phyloP scores from a whole-genome alignment of 805 yeast species.

The Candida adriatica region DNA sequence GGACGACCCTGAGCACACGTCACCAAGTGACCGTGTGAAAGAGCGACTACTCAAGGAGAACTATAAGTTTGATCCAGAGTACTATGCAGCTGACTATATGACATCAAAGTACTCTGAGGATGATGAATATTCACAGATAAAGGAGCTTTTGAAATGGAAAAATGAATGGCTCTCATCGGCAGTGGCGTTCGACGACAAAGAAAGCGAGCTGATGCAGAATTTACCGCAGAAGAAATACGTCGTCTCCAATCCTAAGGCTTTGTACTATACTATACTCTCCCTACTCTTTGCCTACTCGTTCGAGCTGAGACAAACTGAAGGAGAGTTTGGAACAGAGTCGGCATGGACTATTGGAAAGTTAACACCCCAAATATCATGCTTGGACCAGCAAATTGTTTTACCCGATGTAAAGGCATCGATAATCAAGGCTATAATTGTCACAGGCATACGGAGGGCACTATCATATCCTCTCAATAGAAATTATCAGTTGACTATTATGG shows the following conservation, averaged over 20 bases:
- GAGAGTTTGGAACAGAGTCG: constrained; percentile 73
- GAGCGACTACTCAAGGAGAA: constrained; percentile 64
- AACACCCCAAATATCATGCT: constrained; percentile 65
- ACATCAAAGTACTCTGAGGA: constrained; percentile 44
- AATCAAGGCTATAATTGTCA: constrained; percentile 48
- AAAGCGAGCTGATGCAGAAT: constrained; percentile 59
- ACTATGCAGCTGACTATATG: constrained; percentile 79
- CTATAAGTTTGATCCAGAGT: constrained; percentile 79
- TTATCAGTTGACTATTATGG: constrained; percentile 48
- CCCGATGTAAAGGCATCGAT: constrained; percentile 21
- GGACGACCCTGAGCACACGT: constrained; percentile 68
- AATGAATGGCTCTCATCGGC: constrained; percentile 35
- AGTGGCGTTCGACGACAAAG: constrained; percentile 45
- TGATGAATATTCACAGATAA: constrained; percentile 41
- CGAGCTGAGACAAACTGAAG: constrained; percentile 68
- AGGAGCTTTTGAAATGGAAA: constrained; percentile 42
- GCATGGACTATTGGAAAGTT: constrained; percentile 93
- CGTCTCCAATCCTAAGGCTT: constrained; percentile 46
- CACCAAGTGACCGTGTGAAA: constrained; percentile 49
- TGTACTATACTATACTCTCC: constrained; percentile 58
- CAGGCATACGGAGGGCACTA: constrained; percentile 66
- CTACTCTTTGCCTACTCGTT: constrained; percentile 67
- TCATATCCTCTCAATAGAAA: constrained; percentile 76
- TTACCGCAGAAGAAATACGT: constrained; percentile 61
- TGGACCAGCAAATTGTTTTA: constrained; percentile 53